Evolutionary conservation across 2,329 filamentous ascomycete species (phyloP).

Genomic region (Verticillium longisporum): DNA sequence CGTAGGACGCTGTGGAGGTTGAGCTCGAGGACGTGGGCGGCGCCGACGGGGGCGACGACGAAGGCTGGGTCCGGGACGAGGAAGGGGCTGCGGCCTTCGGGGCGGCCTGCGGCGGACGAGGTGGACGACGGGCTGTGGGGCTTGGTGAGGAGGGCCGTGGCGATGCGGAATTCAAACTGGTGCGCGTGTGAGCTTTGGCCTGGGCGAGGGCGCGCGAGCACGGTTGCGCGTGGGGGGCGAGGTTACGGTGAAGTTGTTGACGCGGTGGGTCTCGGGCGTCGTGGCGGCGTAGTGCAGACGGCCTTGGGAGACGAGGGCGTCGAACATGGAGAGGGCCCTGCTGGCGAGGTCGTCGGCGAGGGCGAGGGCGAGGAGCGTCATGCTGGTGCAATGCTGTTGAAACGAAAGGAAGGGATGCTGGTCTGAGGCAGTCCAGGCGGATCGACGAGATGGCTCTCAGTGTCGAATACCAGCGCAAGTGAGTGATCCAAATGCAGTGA

Average conservation of each 20-base stretch:
- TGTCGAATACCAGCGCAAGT: too few relatives aligned
- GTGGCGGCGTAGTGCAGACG: neutral
- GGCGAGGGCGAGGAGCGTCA: neutral
- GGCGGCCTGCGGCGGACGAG: slow-evolving; percentile 12
- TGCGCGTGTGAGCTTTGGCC: neutral
- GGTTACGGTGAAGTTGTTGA: neutral
- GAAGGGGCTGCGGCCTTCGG: slow-evolving; percentile 10
- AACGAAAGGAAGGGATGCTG: neutral
- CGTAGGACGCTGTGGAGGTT: slow-evolving; percentile 28
- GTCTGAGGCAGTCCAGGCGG: neutral
- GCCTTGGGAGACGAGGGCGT: neutral
- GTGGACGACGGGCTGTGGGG: slow-evolving; percentile 12
- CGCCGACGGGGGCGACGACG: slow-evolving; percentile 18
- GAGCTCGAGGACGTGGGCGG: slow-evolving; percentile 23
- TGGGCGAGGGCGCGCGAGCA: neutral
- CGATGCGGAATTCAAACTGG: slow-evolving; percentile 20
- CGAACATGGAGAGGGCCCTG: neutral
- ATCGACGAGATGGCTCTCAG: too few relatives aligned
- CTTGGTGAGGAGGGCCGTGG: slow-evolving; percentile 11
- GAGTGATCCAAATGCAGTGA: too few relatives aligned
- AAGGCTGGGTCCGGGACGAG: slow-evolving; percentile 21
- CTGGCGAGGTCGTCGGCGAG: neutral
- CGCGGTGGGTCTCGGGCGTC: neutral
- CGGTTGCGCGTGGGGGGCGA: neutral
- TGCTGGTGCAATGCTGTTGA: neutral